Evolutionary conservation across 306 rosid genomes (phyloP).

Genomic region (Parietaria judaica): DNA sequence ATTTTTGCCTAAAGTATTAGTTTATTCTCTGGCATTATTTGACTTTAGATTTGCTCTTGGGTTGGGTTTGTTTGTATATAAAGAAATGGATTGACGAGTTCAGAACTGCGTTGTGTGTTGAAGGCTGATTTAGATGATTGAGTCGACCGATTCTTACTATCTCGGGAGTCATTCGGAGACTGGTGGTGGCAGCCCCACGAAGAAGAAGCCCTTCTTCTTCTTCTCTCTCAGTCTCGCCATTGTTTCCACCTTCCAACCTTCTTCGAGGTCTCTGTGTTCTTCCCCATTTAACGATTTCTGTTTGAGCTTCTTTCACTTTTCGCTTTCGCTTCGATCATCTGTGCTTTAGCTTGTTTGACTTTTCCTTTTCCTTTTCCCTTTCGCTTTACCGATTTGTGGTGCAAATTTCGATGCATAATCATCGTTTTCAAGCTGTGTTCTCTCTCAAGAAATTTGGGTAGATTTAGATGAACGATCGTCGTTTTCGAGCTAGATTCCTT

Average conservation of each 20-base stretch:
- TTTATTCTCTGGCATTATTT: not conserved
- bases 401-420: too few relatives aligned
- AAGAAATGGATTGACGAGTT: not conserved
- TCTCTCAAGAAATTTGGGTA: too few relatives aligned
- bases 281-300: not conserved
- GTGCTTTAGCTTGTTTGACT: too few relatives aligned
- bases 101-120: not conserved
- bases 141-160: not conserved
- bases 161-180: slow-evolving; percentile 13
- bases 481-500: too few relatives aligned
- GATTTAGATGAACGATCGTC: too few relatives aligned
- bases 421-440: too few relatives aligned
- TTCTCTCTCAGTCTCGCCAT: slow-evolving; percentile 13
- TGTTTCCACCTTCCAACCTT: not conserved
- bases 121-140: not conserved
- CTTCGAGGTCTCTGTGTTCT: slow-evolving; percentile 8
- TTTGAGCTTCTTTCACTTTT: not conserved
- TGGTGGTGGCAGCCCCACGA: slow-evolving; percentile 16
- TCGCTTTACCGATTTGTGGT: too few relatives aligned
- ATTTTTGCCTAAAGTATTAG: not conserved
- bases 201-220: slow-evolving; percentile 1
- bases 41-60: not conserved
- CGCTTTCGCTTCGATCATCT: too few relatives aligned
- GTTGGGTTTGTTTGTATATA: not conserved
- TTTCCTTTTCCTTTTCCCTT: too few relatives aligned